Base-by-base conservation (phyloP, 139 green algal genomes). In the Chlamydomonas incerta region DNA sequence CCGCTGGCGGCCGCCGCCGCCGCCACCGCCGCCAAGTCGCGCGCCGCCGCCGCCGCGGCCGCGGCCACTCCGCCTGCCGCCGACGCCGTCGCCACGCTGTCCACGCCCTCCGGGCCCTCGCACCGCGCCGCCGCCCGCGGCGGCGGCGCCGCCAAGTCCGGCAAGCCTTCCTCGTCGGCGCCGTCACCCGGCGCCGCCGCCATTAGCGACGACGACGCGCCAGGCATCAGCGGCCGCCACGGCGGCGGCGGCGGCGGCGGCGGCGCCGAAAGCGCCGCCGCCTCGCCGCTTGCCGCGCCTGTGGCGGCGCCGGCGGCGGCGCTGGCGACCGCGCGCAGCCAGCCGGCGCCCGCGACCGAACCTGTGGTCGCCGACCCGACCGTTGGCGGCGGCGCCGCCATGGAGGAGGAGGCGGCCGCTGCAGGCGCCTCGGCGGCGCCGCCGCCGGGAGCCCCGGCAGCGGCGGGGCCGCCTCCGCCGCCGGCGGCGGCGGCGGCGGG, bases 201-300 rank as follows among this genome's bases (percentile, higher is more conserved):
- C 11, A 46, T 11, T 24, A 50, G 46, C 3, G 73, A 80, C 35
- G 73, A 50, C 47, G 55, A 37, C 1, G 52, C 50, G 1, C 73
- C 73, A 1, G 73, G 73, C 33, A 52, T 80, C 73, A 80, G 73
- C 52, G 73, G 73, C 73, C 73, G 73, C 73, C 31, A 17, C 11
- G 50, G 47, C 52, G 68, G 50, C 52, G n/a, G 41, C 33, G 18
- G 50, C 73, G 18, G 52, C 23, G 28, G 68, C 50, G n/a, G 26
- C 63, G 29, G 26, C 63, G 29, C 29, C 18, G 11, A 23, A 1
- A 28, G 65, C n/a, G 63, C 13, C 63, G 29, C 63, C 11, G 63
- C 63, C 63, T 34, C 28, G 3, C 28, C 63, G 8, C 63, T 31
- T 10, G 35, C 71, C 18, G 35, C 69, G 29, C n/a, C n/a, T n/a